Percentiles rank a stretch among this genome's conserved stretches.
Evolutionary conservation across 345 rosid genomes (phyloP).

Genomic region (Ceriops zippeliana): DNA sequence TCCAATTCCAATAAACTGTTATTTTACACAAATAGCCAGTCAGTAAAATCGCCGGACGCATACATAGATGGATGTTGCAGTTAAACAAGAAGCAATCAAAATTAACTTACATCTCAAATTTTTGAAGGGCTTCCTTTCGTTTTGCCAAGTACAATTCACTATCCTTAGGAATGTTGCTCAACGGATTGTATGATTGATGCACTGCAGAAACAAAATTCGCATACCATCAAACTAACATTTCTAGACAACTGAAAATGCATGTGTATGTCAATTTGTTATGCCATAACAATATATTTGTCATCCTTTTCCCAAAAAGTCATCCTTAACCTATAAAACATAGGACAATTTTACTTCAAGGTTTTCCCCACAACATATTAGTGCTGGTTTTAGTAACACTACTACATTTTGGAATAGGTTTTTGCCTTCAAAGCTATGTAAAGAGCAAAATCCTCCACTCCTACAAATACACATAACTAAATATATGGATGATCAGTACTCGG

Average conservation of each 20-base stretch:
- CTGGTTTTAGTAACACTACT: background rate
- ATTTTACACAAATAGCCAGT: conserved; percentile 5
- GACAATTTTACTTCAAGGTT: background rate
- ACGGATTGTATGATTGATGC: conserved; percentile 49
- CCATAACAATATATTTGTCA: background rate
- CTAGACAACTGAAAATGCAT: background rate
- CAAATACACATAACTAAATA: conserved; percentile 3
- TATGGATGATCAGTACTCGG: conserved; percentile 38
- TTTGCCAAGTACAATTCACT: conserved; percentile 67
- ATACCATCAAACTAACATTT: background rate
- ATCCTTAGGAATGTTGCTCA: conserved; percentile 73
- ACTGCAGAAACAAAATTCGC: background rate
- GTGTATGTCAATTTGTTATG: background rate
- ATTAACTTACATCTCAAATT: conserved; percentile 70
- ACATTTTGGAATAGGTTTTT: background rate
- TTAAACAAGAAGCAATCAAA: background rate
- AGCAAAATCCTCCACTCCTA: background rate
- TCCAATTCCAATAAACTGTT: conserved; percentile 76
- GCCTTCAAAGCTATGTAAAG: background rate
- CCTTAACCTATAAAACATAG: too few relatives aligned
- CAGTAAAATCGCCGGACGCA: background rate
- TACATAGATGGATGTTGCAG: background rate
- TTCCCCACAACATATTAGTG: background rate
- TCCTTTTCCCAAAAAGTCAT: background rate
- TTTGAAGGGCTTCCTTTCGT: conserved; percentile 68